Conservation (phyloP, 768 basidiomycete genomes). For the Boletus rubescentipes region DNA sequence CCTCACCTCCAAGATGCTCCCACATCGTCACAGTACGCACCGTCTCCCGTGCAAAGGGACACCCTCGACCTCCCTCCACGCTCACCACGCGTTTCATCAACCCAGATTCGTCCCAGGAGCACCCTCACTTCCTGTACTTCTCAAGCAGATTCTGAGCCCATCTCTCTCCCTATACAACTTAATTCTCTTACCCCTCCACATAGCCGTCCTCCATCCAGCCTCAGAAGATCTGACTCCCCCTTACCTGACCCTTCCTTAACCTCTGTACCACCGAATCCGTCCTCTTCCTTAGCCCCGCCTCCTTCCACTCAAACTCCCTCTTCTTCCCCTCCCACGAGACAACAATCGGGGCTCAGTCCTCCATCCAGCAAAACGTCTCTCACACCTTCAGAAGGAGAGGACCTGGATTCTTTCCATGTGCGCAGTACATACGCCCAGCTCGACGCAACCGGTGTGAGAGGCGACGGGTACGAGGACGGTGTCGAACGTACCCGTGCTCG, state of each 20-base stretch:
- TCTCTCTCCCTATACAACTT: conserved; percentile 16
- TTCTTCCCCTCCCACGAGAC: conserved; percentile 25
- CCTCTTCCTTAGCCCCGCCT: conserved; percentile 23
- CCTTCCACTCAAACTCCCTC: conserved; percentile 40
- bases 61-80: conserved; percentile 28
- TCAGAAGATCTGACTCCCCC: conserved; percentile 27
- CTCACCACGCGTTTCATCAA: conserved; percentile 22
- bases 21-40: conserved; percentile 20
- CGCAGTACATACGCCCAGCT: conserved; percentile 86
- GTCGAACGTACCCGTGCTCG: conserved; percentile 89
- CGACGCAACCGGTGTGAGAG: conserved; percentile 87
- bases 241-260: conserved; percentile 18
- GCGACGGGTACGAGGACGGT: conserved; percentile 93
- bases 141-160: conserved; percentile 17
- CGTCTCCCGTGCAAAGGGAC: conserved; percentile 13
- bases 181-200: conserved; percentile 27
- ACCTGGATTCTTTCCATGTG: conserved; percentile 79
- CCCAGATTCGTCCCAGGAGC: conserved; percentile 22
- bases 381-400: conserved; percentile 75
- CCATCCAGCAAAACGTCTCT: conserved; percentile 58
- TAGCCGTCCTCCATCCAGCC: conserved; percentile 29
- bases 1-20: conserved; percentile 18
- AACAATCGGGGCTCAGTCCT: conserved; percentile 31
- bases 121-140: conserved; percentile 30
- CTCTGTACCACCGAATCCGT: conserved; percentile 18